phyloP scores from a whole-genome alignment of 2,329 filamentous ascomycete species.

The Hymenoscyphus albidus region DNA sequence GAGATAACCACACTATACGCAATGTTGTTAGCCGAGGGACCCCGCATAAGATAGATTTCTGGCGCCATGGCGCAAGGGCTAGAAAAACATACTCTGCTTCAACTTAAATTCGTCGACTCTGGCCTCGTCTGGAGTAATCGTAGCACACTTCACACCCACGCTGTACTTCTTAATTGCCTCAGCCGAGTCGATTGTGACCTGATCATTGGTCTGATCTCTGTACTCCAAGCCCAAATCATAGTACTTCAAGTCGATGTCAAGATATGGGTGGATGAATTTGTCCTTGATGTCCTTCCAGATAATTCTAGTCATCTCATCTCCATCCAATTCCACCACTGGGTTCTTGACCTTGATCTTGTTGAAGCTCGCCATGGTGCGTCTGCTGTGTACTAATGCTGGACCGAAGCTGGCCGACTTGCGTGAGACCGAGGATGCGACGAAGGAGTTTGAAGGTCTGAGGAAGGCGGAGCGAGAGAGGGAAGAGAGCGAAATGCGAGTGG shows the following conservation, averaged over 20 bases:
- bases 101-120: constrained; percentile 97
- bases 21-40: constrained; percentile 14
- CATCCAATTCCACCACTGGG: constrained; percentile 95
- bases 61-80: background rate
- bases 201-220: constrained; percentile 92
- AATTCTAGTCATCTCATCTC: constrained; percentile 94
- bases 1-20: constrained; percentile 85
- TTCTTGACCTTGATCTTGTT: constrained; percentile 99
- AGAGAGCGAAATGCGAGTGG: constrained; percentile 9
- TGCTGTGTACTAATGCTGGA: constrained; percentile 25
- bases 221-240: constrained; percentile 92
- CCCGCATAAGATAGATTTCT: background rate
- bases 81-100: constrained; percentile 74
- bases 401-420: constrained; percentile 21
- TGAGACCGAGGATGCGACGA: background rate
- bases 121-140: constrained; percentile 96
- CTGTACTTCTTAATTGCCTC: constrained; percentile 99
- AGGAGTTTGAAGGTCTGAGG: background rate
- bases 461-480: constrained; percentile 3
- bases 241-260: constrained; percentile 98
- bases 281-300: constrained; percentile 99
- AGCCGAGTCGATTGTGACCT: constrained; percentile 92
- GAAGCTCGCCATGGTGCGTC: constrained; percentile 52
- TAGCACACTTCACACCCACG: constrained; percentile 98
- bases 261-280: constrained; percentile 94